Base-by-base conservation (phyloP, 2,329 filamentous ascomycete genomes). In the Cryphonectria nitschkei region DNA sequence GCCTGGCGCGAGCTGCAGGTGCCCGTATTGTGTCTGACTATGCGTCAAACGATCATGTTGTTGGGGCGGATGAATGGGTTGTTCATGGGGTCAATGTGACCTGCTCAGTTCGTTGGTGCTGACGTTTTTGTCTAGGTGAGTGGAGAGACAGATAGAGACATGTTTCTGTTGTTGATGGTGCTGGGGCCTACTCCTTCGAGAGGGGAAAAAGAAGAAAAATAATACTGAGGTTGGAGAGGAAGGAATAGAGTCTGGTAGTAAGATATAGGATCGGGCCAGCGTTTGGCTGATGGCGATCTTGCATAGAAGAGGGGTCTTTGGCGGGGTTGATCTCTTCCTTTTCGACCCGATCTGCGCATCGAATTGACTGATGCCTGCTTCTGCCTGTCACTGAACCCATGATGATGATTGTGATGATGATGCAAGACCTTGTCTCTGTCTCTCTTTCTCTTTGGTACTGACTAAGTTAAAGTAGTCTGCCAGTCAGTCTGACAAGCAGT, bases 1-100 rank as follows among this genome's bases (percentile, higher is more conserved):
- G 58, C 58, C 32, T 61, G 58, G 58, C 58, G 58, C 58, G 32
- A 22, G 54, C 58, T 61, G 58, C 58, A 14, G 58, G 58, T 39
- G 58, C 22, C 58, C 58, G 32, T 61, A 61, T 61, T 39, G 29
- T 58, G 14, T 19, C 58, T 61, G 29, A 19, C 52, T 9, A 34
- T 39, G 58, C 58, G 19, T 22, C 26, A 19, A 58, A n/a, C 11
- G 7, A 37, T 39, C 14, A 14, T 37, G 56, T 61, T 22, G n/a
- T 32, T 34, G 54, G 34, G 32, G 22, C 58, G 13, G 26, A 7
- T 50, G 46, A 3, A n/a, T n/a, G 19, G 46, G 22, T n/a, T n/a
- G 43, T 22, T 16, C 5, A 50, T 50, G 46, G 26, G 3, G 54
- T 61, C 32, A 39, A 39, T n/a, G 34, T 61, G 34, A 61, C 58